These are phyloP conservation scores for Onygena corvina DNA, from an alignment of 2,329 filamentous ascomycete genomes.

Conservation along the genomic window DNA sequence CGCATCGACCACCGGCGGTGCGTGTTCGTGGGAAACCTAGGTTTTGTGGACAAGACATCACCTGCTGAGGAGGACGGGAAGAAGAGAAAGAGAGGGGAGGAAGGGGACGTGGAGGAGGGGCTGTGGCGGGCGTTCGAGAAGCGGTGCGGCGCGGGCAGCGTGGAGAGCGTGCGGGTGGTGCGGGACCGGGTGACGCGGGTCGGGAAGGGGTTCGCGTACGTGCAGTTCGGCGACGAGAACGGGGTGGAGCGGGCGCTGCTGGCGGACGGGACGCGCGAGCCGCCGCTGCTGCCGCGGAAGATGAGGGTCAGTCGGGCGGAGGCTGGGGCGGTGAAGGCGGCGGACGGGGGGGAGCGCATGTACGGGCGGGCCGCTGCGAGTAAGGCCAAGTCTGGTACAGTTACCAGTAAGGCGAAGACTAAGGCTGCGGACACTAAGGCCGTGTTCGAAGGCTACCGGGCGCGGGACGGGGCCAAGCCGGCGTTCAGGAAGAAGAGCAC, in stretches of 20 bases:
- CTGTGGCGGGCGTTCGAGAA: conserved; percentile 36
- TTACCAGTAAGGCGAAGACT: background rate
- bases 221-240: conserved; percentile 86
- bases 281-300: conserved; percentile 79
- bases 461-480: conserved; percentile 23
- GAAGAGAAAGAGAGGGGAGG: conserved; percentile 56
- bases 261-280: conserved; percentile 81
- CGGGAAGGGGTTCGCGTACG: conserved; percentile 94
- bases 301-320: conserved; percentile 77
- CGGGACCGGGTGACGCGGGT: conserved; percentile 82
- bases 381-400: background rate
- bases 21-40: conserved; percentile 91
- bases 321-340: too few species aligned
- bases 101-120: conserved; percentile 83
- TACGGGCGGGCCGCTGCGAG: background rate
- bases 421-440: conserved; percentile 19
- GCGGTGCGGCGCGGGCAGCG: conserved; percentile 44
- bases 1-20: conserved; percentile 75
- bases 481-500: conserved; percentile 29
- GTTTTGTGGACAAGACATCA: conserved; percentile 81
- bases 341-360: background rate
- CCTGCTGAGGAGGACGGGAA: conserved; percentile 54
- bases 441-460: conserved; percentile 38
- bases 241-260: conserved; percentile 82
- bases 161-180: conserved; percentile 88